Percentiles rank a stretch among this genome's conserved stretches.
phyloP scores from a whole-genome alignment of 805 yeast genomes.

The Osmozyma mogii region DNA sequence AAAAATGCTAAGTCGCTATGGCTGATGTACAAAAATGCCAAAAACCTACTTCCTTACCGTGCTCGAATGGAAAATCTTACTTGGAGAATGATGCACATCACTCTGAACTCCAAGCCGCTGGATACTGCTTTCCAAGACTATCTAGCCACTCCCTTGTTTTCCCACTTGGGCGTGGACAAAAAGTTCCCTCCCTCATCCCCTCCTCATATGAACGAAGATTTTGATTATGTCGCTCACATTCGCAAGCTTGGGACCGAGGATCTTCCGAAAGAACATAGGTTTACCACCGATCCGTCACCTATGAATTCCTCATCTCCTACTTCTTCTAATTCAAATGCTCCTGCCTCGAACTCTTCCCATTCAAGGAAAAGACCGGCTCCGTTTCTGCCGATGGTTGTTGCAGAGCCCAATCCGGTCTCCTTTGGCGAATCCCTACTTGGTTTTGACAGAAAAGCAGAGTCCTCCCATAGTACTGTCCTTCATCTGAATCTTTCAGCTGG shows the following conservation, averaged over 20 bases:
- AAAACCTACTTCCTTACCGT: constrained; percentile 64
- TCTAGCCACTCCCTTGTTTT: constrained; percentile 5
- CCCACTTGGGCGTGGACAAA: constrained; percentile 4
- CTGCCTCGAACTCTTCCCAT: neutral
- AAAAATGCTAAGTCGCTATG: constrained; percentile 46
- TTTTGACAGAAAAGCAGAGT: constrained; percentile 1
- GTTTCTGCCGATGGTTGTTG: constrained; percentile 10
- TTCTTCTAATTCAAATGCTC: too few relatives aligned
- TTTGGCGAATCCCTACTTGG: constrained; percentile 2
- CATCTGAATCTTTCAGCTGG: constrained; percentile 14
- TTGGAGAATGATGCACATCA: constrained; percentile 77
- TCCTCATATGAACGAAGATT: neutral
- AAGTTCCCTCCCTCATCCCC: too few relatives aligned
- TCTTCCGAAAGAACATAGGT: too few relatives aligned
- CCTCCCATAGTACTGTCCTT: constrained; percentile 2
- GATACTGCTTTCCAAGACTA: constrained; percentile 1
- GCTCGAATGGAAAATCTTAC: constrained; percentile 77
- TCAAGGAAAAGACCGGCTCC: constrained; percentile 13
- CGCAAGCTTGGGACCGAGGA: neutral
- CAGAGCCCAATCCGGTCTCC: constrained; percentile 1
- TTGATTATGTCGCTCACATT: constrained; percentile 1
- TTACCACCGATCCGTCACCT: too few relatives aligned
- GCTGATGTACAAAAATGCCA: constrained; percentile 76
- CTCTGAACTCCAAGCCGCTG: too few relatives aligned
- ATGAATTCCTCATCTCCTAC: too few relatives aligned